Percentiles rank a stretch among this genome's conserved stretches.
These are phyloP conservation scores for Dissophora globulifera DNA, from an alignment of 192 early-diverging fungal species.

Conservation along the genomic window DNA sequence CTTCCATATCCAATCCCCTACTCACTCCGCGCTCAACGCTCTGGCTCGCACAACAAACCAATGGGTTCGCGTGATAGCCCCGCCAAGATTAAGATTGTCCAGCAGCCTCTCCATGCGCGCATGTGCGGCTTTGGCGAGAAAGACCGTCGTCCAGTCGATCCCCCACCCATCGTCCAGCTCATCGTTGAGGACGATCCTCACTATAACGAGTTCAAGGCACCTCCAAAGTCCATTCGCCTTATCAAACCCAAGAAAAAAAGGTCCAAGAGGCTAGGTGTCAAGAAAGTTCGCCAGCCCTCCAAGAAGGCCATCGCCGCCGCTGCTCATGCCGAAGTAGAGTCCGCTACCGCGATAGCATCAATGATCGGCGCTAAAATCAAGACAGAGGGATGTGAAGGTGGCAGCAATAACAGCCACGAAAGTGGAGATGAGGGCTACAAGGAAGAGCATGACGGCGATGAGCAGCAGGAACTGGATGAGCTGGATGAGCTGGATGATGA, in stretches of 20 bases:
- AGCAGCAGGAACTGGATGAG: neutral
- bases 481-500: no score
- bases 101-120: slow-evolving; percentile 78
- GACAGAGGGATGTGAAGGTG: no score
- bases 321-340: neutral
- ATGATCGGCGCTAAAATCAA: no score
- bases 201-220: slow-evolving; percentile 9
- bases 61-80: slow-evolving; percentile 11
- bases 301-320: slow-evolving; percentile 17
- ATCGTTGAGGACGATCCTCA: slow-evolving; percentile 63
- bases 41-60: no score
- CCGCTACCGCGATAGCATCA: no score
- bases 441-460: neutral
- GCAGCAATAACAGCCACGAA: neutral
- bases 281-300: neutral
- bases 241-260: slow-evolving; percentile 18
- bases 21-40: no score
- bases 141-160: slow-evolving; percentile 80
- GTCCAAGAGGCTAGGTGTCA: neutral
- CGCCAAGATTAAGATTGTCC: slow-evolving; percentile 71
- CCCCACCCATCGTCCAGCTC: slow-evolving; percentile 78
- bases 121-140: slow-evolving; percentile 88
- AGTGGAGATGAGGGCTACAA: neutral
- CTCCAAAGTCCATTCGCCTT: slow-evolving; percentile 9
- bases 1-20: no score